Conservation (phyloP, 768 basidiomycete species). For the Termitomyces sp. region DNA sequence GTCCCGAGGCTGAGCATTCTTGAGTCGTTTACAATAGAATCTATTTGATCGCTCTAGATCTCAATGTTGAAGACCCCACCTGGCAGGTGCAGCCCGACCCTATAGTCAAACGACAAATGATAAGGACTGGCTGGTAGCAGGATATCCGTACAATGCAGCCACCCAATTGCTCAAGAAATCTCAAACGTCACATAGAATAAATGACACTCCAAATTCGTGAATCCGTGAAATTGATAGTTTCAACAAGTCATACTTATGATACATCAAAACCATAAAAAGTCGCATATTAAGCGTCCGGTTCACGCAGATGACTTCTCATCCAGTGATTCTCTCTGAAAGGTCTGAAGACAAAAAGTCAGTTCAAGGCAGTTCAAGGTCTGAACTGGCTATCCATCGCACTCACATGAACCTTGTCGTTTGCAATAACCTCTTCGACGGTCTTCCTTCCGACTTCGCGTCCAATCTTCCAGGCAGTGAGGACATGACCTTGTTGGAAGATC, state of each 20-base stretch:
- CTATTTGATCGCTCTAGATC: too few relatives aligned
- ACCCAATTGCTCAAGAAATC: background rate
- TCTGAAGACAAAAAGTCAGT: background rate
- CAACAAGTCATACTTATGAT: background rate
- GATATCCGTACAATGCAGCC: too few relatives aligned
- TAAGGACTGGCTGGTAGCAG: too few relatives aligned
- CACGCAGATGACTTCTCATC: constrained; percentile 1
- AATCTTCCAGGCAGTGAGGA: constrained; percentile 74
- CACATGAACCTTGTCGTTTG: constrained; percentile 21
- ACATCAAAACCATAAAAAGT: background rate
- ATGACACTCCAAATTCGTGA: background rate
- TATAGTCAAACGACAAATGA: too few relatives aligned
- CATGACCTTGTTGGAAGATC: constrained; percentile 67
- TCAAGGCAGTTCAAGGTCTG: background rate
- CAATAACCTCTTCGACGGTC: constrained; percentile 53
- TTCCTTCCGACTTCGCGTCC: constrained; percentile 60
- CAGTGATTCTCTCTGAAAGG: constrained; percentile 2
- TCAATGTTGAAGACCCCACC: too few relatives aligned
- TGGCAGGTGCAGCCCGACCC: too few relatives aligned
- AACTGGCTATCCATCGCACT: background rate
- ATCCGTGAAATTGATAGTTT: background rate
- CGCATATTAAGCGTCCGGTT: background rate
- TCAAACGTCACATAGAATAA: background rate
- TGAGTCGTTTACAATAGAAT: too few relatives aligned
- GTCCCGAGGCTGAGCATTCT: too few relatives aligned